Conservation (phyloP, 2,329 filamentous ascomycete genomes). For the Trematosphaeria pertusa region DNA sequence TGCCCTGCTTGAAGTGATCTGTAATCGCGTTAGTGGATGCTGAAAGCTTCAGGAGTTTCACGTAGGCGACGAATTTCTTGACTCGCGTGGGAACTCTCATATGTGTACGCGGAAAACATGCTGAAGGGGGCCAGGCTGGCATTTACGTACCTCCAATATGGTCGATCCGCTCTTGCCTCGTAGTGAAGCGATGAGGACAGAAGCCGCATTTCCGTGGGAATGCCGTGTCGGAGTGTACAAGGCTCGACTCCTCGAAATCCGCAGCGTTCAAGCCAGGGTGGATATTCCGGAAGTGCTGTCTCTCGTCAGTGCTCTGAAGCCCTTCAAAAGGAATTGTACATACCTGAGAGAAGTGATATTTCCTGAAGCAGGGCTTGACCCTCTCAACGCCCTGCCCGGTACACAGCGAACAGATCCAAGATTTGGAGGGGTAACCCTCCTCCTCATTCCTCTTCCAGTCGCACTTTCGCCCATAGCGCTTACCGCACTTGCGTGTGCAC, state of each 20-base stretch:
- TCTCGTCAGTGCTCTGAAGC: too few species aligned
- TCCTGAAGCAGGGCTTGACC: conserved; percentile 46
- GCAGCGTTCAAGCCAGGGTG: conserved; percentile 40
- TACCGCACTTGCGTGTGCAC: conserved; percentile 47
- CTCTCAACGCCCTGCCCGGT: conserved; percentile 38
- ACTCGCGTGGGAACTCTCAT: too few species aligned
- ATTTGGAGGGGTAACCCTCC: conserved; percentile 42
- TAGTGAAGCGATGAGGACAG: conserved; percentile 42
- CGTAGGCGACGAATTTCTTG: too few species aligned
- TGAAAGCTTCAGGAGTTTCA: too few species aligned
- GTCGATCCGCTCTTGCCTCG: conserved; percentile 46
- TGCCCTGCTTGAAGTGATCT: conserved; percentile 48
- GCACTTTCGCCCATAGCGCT: conserved; percentile 47
- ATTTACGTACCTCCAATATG: conserved; percentile 36
- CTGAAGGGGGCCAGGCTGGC: neutral
- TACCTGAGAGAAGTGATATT: conserved; percentile 45
- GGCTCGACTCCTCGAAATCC: conserved; percentile 40
- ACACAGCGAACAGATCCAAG: conserved; percentile 35
- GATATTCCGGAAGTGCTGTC: conserved; percentile 48
- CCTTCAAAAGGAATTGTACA: too few species aligned
- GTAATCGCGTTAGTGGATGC: neutral
- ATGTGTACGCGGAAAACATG: too few species aligned
- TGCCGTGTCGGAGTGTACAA: conserved; percentile 41
- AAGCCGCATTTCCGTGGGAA: conserved; percentile 47
- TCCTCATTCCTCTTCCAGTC: conserved; percentile 50